These are phyloP conservation scores for Oryza australiensis DNA, from an alignment of 176 grass and related monocot species.

Conservation along the genomic window DNA sequence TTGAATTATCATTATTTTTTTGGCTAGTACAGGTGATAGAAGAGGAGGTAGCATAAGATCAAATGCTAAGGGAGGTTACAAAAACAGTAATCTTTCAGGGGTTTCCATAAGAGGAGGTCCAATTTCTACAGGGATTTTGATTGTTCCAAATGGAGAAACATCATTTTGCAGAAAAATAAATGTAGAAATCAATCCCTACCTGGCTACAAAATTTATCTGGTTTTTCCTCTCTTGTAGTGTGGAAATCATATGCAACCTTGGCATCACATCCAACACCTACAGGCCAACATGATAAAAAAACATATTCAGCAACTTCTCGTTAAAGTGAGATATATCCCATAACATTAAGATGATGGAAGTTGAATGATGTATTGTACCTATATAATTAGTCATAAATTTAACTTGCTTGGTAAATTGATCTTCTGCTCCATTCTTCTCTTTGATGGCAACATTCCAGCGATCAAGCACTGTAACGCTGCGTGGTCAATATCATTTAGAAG, in stretches of 20 bases:
- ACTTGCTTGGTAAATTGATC: slow-evolving; percentile 54
- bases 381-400: slow-evolving; percentile 96
- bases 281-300: slow-evolving; percentile 18
- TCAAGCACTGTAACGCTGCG: too few species aligned
- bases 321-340: slow-evolving; percentile 14
- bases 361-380: slow-evolving; percentile 49
- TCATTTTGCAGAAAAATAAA: neutral
- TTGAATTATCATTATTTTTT: neutral
- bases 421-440: slow-evolving; percentile 37
- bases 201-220: slow-evolving; percentile 90
- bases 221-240: slow-evolving; percentile 76
- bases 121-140: neutral
- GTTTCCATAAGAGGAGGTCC: slow-evolving; percentile 7
- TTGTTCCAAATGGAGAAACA: too few species aligned
- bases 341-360: neutral
- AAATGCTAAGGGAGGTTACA: neutral
- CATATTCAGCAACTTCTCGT: slow-evolving; percentile 6
- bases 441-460: too few species aligned
- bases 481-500: too few species aligned
- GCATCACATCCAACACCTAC: too few species aligned
- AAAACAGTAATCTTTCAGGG: neutral
- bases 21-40: neutral
- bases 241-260: slow-evolving; percentile 93
- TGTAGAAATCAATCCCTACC: slow-evolving; percentile 40
- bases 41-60: neutral